These are phyloP conservation scores for Botrytis fragariae DNA, from an alignment of 2,329 filamentous ascomycete species.

Conservation along the genomic window DNA sequence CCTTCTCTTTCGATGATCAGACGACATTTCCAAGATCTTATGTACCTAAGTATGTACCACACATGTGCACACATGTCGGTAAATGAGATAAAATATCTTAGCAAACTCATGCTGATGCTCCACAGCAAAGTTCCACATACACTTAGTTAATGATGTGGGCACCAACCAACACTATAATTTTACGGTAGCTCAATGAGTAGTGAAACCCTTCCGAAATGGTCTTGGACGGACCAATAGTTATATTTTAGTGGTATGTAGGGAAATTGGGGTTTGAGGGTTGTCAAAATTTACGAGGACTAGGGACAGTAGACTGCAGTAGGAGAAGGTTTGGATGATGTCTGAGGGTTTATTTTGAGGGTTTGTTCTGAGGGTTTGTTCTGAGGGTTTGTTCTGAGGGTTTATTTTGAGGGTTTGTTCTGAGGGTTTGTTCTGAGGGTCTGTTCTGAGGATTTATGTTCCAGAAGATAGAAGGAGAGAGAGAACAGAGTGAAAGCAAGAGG, in stretches of 20 bases:
- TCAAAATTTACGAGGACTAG: background rate
- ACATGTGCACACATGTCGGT: background rate
- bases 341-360: background rate
- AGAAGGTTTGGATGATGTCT: background rate
- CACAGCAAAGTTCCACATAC: background rate
- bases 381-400: background rate
- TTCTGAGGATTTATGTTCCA: background rate
- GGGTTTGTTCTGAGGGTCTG: background rate
- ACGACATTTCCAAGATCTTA: conserved; percentile 1
- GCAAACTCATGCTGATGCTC: background rate
- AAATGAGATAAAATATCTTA: background rate
- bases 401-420: background rate
- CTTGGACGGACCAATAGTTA: conserved; percentile 6
- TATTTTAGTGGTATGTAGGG: conserved; percentile 1
- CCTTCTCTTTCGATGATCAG: background rate
- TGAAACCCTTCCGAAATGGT: conserved; percentile 4
- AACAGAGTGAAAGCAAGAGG: background rate
- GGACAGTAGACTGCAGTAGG: background rate
- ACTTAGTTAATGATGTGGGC: background rate
- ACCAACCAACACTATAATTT: background rate
- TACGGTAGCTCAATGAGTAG: background rate
- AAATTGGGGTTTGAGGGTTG: conserved; percentile 3
- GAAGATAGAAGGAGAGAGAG: background rate
- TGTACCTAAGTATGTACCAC: background rate
- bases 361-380: background rate